These are phyloP conservation scores for Paramecium sonneborni DNA, from an alignment of 73 alveolate genomes.

Conservation along the genomic window DNA sequence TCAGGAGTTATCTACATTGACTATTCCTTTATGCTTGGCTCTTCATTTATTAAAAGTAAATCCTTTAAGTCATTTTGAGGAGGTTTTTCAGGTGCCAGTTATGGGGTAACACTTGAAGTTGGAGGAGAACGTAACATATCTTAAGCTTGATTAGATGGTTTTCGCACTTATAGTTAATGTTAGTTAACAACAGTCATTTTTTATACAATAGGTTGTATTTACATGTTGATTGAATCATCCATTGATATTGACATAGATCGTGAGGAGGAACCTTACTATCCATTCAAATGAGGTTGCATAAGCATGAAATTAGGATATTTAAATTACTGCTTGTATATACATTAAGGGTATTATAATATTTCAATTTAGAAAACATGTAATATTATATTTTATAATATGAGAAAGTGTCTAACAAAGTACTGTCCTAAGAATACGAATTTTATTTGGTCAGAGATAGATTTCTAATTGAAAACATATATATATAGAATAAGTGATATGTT, in stretches of 20 bases:
- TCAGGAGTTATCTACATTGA: neutral
- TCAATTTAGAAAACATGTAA: neutral
- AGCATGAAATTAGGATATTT: neutral
- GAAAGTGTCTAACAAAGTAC: neutral
- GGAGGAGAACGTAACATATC: conserved; percentile 11
- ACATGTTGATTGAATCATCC: conserved; percentile 31
- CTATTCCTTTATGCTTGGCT: conserved; percentile 27
- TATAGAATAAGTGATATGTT: neutral
- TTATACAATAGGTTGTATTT: conserved; percentile 15
- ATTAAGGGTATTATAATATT: neutral
- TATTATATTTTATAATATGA: neutral
- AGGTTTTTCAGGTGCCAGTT: neutral
- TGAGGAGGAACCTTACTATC: neutral
- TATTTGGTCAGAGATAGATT: neutral
- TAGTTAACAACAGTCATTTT: conserved; percentile 37
- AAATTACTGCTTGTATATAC: neutral
- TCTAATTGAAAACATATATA: neutral
- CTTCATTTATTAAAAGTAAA: conserved; percentile 28
- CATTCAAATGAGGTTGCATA: neutral
- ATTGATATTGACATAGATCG: conserved; percentile 34
- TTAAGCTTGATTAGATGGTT: neutral
- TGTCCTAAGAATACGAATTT: neutral
- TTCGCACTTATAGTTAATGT: neutral
- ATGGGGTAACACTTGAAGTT: conserved; percentile 28
- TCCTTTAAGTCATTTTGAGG: neutral